These are phyloP conservation scores for Colletotrichum nymphaeae DNA, from an alignment of 2,329 filamentous ascomycete genomes.

Conservation along the genomic window DNA sequence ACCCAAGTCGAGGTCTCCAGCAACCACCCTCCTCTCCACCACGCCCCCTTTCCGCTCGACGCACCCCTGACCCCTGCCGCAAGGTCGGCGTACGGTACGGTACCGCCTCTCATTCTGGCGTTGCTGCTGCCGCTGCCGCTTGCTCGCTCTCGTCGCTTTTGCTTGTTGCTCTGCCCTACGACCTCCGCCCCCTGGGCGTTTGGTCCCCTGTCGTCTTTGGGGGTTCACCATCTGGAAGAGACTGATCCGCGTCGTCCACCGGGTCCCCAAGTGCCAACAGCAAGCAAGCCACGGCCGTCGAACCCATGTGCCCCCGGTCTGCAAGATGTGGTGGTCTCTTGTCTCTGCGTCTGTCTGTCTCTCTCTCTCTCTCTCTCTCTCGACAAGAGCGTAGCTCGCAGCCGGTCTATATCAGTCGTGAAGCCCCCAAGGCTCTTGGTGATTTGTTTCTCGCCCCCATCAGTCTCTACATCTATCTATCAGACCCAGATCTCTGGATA, in stretches of 20 bases:
- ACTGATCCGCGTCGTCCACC: constrained; percentile 29
- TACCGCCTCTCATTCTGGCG: constrained; percentile 20
- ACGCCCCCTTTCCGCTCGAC: constrained; percentile 11
- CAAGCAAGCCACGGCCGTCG: constrained; percentile 16
- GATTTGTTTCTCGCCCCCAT: constrained; percentile 33
- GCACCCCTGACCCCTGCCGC: constrained; percentile 23
- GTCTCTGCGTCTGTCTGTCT: not conserved
- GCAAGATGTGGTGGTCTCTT: constrained; percentile 12
- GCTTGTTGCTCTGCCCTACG: constrained; percentile 36
- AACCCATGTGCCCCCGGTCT: constrained; percentile 30
- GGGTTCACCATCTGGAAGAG: constrained; percentile 10
- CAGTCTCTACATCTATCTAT: constrained; percentile 23
- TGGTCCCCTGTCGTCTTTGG: constrained; percentile 15
- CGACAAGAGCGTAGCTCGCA: constrained; percentile 26
- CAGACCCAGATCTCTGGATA: constrained; percentile 18
- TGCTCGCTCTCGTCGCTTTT: constrained; percentile 4
- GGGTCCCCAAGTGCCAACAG: constrained; percentile 25
- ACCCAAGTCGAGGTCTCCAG: not conserved
- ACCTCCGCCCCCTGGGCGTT: constrained; percentile 22
- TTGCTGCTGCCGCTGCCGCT: constrained; percentile 1
- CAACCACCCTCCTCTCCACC: not conserved
- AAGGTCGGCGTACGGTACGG: constrained; percentile 2
- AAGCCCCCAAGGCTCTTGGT: constrained; percentile 33
- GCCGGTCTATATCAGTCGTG: constrained; percentile 37
- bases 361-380: constrained; percentile 23